A percentile compares a stretch with the other conserved stretches of the same genome.
Evolutionary conservation across 1,284 basidiomycete genomes (phyloP).

Genomic region (Kalmanozyma brasiliensis): DNA sequence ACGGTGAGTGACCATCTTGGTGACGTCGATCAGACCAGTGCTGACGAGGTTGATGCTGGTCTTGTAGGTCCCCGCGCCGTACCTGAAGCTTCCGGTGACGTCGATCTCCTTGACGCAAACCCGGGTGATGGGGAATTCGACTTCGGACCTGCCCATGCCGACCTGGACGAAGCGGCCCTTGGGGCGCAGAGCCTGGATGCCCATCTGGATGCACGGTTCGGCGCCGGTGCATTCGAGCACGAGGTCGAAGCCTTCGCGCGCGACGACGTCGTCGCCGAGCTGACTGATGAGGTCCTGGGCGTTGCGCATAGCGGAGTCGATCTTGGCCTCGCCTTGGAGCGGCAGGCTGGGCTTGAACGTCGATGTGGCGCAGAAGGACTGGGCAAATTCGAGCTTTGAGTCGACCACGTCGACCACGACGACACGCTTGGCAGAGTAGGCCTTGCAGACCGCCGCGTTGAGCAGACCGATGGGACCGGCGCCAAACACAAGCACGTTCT

Average conservation of each 20-base stretch:
- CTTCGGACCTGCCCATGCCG: slow-evolving; percentile 69
- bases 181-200: slow-evolving; percentile 49
- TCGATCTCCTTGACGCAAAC: slow-evolving; percentile 54
- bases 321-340: slow-evolving; percentile 55
- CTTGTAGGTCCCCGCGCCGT: slow-evolving; percentile 79
- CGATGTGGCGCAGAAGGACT: slow-evolving; percentile 86
- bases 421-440: slow-evolving; percentile 68
- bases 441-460: slow-evolving; percentile 90
- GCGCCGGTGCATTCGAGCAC: slow-evolving; percentile 74
- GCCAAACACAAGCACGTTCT: slow-evolving; percentile 76
- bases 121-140: slow-evolving; percentile 70
- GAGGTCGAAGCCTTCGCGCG: slow-evolving; percentile 72
- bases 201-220: slow-evolving; percentile 65
- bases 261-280: slow-evolving; percentile 70
- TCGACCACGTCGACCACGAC: slow-evolving; percentile 77
- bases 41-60: slow-evolving; percentile 73
- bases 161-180: slow-evolving; percentile 72
- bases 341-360: slow-evolving; percentile 74
- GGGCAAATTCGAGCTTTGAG: slow-evolving; percentile 85
- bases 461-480: slow-evolving; percentile 90
- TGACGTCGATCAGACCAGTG: slow-evolving; percentile 72
- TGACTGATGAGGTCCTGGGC: slow-evolving; percentile 69
- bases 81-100: slow-evolving; percentile 77
- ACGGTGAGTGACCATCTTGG: slow-evolving; percentile 73
- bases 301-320: slow-evolving; percentile 71